phyloP scores from a whole-genome alignment of 1,284 basidiomycete species.

The Golubevia pallescens region DNA sequence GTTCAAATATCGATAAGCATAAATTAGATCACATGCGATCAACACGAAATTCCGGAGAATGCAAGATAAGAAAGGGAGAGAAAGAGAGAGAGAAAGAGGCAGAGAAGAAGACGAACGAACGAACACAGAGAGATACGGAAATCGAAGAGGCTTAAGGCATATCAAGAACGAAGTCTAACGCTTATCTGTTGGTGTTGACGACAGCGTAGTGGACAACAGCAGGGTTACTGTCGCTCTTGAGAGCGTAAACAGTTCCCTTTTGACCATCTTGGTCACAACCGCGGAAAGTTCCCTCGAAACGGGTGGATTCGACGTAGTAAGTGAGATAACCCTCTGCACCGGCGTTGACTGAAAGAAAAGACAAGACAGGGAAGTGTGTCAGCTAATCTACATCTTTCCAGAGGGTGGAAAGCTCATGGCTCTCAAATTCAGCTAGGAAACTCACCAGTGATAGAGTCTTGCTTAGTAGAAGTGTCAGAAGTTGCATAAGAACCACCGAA shows the following conservation, averaged over 20 bases:
- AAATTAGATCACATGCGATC: too few species aligned
- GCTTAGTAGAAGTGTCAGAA: not conserved
- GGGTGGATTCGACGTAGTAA: not conserved
- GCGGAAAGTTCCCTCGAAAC: not conserved
- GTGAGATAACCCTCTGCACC: not conserved
- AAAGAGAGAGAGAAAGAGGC: too few species aligned
- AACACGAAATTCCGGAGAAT: too few species aligned
- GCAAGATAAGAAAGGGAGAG: too few species aligned
- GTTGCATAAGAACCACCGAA: not conserved
- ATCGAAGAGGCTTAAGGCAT: not conserved
- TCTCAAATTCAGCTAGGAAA: not conserved
- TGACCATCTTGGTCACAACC: not conserved
- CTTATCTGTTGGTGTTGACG: not conserved
- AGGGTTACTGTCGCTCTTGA: not conserved
- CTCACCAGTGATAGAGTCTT: not conserved
- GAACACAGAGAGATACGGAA: not conserved
- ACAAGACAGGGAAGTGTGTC: not conserved
- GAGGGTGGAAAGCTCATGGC: not conserved
- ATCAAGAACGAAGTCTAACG: not conserved
- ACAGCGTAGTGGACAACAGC: not conserved
- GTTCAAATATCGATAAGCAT: too few species aligned
- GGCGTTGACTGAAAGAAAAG: not conserved
- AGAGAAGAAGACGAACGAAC: too few species aligned
- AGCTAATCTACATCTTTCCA: not conserved
- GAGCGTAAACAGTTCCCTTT: not conserved